phyloP scores from a whole-genome alignment of 169 alveolate genomes.

The Plasmodium adleri region DNA sequence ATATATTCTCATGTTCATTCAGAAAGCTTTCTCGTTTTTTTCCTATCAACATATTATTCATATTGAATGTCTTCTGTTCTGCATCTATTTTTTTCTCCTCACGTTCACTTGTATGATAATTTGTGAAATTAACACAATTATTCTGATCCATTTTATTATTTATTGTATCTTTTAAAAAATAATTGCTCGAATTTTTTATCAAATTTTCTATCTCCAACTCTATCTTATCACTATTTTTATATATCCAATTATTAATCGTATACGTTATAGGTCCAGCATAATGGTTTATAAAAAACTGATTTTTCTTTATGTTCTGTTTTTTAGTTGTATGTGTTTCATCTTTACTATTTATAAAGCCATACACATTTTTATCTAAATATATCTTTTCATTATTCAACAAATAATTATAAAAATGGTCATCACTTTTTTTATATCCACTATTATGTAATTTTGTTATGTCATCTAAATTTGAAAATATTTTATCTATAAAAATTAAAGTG shows the following conservation, averaged over 20 bases:
- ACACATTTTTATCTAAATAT: slow-evolving; percentile 18
- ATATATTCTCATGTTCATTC: no score
- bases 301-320: slow-evolving; percentile 26
- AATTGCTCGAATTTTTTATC: slow-evolving; percentile 72
- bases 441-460: slow-evolving; percentile 55
- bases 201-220: slow-evolving; percentile 82
- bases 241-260: slow-evolving; percentile 84
- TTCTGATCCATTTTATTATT: no score
- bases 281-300: slow-evolving; percentile 84
- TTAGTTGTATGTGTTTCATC: slow-evolving; percentile 31
- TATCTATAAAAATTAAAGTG: slow-evolving; percentile 46
- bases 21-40: no score
- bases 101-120: no score
- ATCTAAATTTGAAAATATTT: slow-evolving; percentile 21
- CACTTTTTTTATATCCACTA: slow-evolving; percentile 55
- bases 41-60: no score
- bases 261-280: slow-evolving; percentile 91
- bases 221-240: slow-evolving; percentile 89
- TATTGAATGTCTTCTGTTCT: no score
- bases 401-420: slow-evolving; percentile 38
- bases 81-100: no score
- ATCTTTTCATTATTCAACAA: slow-evolving; percentile 38
- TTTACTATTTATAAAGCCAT: slow-evolving; percentile 38
- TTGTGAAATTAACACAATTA: no score
- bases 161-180: slow-evolving; percentile 15